These are phyloP conservation scores for Phytophthora agathidicida DNA, from an alignment of 352 stramenopile genomes.

Conservation along the genomic window DNA sequence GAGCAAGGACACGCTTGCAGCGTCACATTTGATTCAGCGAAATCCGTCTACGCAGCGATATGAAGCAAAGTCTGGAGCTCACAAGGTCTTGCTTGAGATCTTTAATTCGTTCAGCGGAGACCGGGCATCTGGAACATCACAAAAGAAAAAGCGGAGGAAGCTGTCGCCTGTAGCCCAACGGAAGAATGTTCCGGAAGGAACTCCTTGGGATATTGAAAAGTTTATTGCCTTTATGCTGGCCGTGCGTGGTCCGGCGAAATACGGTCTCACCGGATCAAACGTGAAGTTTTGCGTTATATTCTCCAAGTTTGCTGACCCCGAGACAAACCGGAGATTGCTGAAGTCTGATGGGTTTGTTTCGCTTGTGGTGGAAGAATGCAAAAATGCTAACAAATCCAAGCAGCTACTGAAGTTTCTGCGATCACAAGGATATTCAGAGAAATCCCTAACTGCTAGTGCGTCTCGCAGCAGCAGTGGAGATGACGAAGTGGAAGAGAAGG, in stretches of 20 bases:
- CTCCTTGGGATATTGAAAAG: slow-evolving; percentile 68
- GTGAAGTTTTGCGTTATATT: slow-evolving; percentile 67
- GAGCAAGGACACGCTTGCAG: slow-evolving; percentile 6
- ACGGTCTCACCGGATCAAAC: slow-evolving; percentile 28
- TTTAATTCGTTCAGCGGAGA: slow-evolving; percentile 49
- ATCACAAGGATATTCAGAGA: slow-evolving; percentile 51
- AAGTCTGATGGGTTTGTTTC: slow-evolving; percentile 49
- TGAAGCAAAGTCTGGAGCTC: slow-evolving; percentile 36
- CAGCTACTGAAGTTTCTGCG: slow-evolving; percentile 54
- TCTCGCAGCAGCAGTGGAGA: slow-evolving; percentile 24
- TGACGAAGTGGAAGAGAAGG: slow-evolving; percentile 34
- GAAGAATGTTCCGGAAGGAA: slow-evolving; percentile 5
- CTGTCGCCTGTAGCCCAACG: slow-evolving; percentile 24
- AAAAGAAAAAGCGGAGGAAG: slow-evolving; percentile 67
- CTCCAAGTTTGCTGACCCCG: slow-evolving; percentile 57
- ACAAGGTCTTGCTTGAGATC: slow-evolving; percentile 35
- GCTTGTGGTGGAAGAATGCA: slow-evolving; percentile 50
- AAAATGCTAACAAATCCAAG: slow-evolving; percentile 45
- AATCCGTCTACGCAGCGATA: slow-evolving; percentile 21
- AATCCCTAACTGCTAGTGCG: slow-evolving; percentile 17
- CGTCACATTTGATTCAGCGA: slow-evolving; percentile 25
- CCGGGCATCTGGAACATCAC: slow-evolving; percentile 8
- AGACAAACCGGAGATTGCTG: slow-evolving; percentile 40
- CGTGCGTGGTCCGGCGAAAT: slow-evolving; percentile 23
- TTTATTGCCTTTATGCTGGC: slow-evolving; percentile 63